Conservation (phyloP, 1,139 yeast genomes). For the Candida gigantensis region DNA sequence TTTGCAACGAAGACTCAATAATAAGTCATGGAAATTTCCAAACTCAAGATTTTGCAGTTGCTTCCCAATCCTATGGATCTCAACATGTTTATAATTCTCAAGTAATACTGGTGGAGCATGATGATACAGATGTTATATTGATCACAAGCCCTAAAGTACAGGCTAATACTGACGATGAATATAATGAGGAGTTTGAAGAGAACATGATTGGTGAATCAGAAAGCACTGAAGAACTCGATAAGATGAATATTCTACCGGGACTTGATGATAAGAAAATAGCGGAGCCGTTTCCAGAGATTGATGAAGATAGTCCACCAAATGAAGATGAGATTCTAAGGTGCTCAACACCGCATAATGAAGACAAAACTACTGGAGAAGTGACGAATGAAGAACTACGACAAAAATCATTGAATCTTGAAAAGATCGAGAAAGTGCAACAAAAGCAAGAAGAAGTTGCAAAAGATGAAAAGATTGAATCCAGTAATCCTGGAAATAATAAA, state of each 20-base stretch:
- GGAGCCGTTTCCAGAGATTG: background rate
- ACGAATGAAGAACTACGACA: background rate
- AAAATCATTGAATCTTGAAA: background rate
- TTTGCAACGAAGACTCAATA: slow-evolving; percentile 6
- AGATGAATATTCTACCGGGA: slow-evolving; percentile 6
- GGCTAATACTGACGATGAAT: slow-evolving; percentile 6
- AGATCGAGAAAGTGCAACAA: background rate
- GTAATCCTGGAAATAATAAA: too few species aligned
- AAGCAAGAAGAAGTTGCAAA: too few species aligned
- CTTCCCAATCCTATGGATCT: background rate
- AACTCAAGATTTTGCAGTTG: slow-evolving; percentile 12
- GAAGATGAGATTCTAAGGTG: slow-evolving; percentile 11
- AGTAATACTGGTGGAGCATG: slow-evolving; percentile 1
- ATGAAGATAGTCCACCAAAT: slow-evolving; percentile 2
- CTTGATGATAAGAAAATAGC: background rate
- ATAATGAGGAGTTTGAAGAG: slow-evolving; percentile 10
- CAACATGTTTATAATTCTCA: slow-evolving; percentile 12
- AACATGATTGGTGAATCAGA: slow-evolving; percentile 10
- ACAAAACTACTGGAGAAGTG: slow-evolving; percentile 1
- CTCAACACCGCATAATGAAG: slow-evolving; percentile 10
- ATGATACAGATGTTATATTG: slow-evolving; percentile 9
- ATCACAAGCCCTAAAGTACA: background rate
- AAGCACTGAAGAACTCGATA: slow-evolving; percentile 11
- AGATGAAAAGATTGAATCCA: too few species aligned
- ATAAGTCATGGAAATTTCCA: slow-evolving; percentile 15